A percentile compares a stretch with the other conserved stretches of the same genome.
These are phyloP conservation scores for Camelina neglecta DNA, from an alignment of 345 rosid species.

Conservation along the genomic window DNA sequence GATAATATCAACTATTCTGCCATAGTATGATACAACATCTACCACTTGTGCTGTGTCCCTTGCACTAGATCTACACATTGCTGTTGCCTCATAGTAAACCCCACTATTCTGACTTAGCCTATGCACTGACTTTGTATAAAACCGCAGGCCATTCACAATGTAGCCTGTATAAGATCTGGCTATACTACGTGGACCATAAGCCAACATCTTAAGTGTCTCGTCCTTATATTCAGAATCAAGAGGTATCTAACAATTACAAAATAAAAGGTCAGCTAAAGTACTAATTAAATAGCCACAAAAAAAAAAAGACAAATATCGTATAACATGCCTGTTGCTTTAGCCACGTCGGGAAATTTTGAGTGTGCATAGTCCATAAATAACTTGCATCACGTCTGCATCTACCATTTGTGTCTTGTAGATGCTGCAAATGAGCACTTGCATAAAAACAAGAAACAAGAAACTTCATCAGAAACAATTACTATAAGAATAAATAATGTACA, in stretches of 20 bases:
- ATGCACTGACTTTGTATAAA: neutral
- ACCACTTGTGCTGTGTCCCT: too few relatives aligned
- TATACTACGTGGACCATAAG: neutral
- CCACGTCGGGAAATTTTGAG: neutral
- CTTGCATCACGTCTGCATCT: neutral
- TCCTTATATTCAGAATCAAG: neutral
- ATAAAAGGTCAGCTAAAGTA: neutral
- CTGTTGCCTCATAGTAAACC: too few relatives aligned
- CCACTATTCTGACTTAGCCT: too few relatives aligned
- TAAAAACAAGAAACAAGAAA: too few relatives aligned
- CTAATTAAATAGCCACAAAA: neutral
- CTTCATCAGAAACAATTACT: too few relatives aligned
- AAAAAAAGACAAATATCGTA: too few relatives aligned
- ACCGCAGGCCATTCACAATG: too few relatives aligned
- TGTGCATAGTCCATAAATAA: conserved; percentile 3
- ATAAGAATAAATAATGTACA: too few relatives aligned
- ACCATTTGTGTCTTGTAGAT: neutral
- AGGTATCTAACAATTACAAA: neutral
- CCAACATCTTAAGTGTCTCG: neutral
- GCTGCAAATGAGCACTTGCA: neutral
- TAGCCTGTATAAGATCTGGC: neutral
- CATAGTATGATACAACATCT: too few relatives aligned
- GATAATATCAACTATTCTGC: too few relatives aligned
- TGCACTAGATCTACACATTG: too few relatives aligned
- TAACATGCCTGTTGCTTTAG: neutral